These are phyloP conservation scores for Coleophoma eucalyptorum DNA, from an alignment of 2,329 filamentous ascomycete genomes.

Conservation along the genomic window DNA sequence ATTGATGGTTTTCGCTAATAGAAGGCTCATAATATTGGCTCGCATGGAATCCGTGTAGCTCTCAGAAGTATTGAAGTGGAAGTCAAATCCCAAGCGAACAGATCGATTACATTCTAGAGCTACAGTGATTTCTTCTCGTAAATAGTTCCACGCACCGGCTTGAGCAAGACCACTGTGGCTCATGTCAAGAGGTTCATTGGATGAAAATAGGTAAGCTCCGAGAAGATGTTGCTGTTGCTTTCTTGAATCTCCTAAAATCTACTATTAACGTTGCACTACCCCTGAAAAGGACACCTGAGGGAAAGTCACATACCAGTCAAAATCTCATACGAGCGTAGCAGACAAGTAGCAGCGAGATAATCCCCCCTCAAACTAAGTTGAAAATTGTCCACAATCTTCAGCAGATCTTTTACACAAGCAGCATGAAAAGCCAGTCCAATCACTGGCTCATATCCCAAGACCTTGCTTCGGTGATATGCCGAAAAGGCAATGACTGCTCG, in stretches of 20 bases:
- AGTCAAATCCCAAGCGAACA: constrained; percentile 15
- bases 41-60: constrained; percentile 28
- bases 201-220: constrained; percentile 9
- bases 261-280: constrained; percentile 5
- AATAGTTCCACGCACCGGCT: constrained; percentile 47
- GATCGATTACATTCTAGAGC: constrained; percentile 27
- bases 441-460: constrained; percentile 18
- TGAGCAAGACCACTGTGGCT: constrained; percentile 23
- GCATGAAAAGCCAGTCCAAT: constrained; percentile 32
- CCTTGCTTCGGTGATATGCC: constrained; percentile 35
- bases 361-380: constrained; percentile 22
- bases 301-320: constrained; percentile 29
- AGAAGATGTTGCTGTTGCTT: constrained; percentile 9
- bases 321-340: constrained; percentile 46
- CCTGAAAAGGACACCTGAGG: neutral
- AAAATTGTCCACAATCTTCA: constrained; percentile 22
- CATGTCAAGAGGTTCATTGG: constrained; percentile 3
- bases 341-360: constrained; percentile 41
- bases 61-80: constrained; percentile 35
- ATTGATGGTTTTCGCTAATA: constrained; percentile 41
- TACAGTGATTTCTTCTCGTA: constrained; percentile 50
- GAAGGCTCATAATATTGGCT: constrained; percentile 37
- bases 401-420: constrained; percentile 33
- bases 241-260: constrained; percentile 6
- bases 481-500: constrained; percentile 40